These are phyloP conservation scores for Calocybe cyanea DNA, from an alignment of 768 basidiomycete genomes.

Conservation along the genomic window DNA sequence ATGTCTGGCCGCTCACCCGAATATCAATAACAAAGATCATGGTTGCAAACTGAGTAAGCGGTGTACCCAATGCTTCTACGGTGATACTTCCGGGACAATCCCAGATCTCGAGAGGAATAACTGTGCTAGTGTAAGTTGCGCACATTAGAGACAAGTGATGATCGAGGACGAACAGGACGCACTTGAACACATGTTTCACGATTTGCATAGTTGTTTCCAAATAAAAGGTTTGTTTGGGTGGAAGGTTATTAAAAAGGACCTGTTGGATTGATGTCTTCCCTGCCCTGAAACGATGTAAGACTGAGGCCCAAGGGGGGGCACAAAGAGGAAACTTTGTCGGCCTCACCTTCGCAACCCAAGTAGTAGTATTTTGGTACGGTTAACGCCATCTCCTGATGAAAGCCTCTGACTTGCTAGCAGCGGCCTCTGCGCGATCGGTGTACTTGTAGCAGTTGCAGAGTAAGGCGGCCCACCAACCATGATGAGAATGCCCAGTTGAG, in stretches of 20 bases:
- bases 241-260: slow-evolving; percentile 84
- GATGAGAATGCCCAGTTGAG: slow-evolving; percentile 13
- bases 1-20: slow-evolving; percentile 49
- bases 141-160: not conserved
- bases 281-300: slow-evolving; percentile 48
- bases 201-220: slow-evolving; percentile 83
- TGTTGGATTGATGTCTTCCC: slow-evolving; percentile 92
- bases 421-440: slow-evolving; percentile 22
- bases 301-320: not conserved
- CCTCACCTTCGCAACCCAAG: slow-evolving; percentile 65
- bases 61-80: slow-evolving; percentile 69
- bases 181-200: slow-evolving; percentile 78
- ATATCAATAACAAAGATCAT: slow-evolving; percentile 96
- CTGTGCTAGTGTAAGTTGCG: slow-evolving; percentile 52
- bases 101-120: slow-evolving; percentile 93
- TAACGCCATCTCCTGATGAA: slow-evolving; percentile 21
- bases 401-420: slow-evolving; percentile 26
- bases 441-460: slow-evolving; percentile 27
- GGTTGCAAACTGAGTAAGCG: slow-evolving; percentile 76
- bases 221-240: slow-evolving; percentile 84
- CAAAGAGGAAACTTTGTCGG: slow-evolving; percentile 1
- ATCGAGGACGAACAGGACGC: slow-evolving; percentile 25
- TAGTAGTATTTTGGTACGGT: slow-evolving; percentile 67
- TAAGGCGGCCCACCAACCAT: slow-evolving; percentile 24
- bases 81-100: slow-evolving; percentile 89